phyloP scores from a whole-genome alignment of 352 stramenopile species.

The Pythium rhizo-oryzae region DNA sequence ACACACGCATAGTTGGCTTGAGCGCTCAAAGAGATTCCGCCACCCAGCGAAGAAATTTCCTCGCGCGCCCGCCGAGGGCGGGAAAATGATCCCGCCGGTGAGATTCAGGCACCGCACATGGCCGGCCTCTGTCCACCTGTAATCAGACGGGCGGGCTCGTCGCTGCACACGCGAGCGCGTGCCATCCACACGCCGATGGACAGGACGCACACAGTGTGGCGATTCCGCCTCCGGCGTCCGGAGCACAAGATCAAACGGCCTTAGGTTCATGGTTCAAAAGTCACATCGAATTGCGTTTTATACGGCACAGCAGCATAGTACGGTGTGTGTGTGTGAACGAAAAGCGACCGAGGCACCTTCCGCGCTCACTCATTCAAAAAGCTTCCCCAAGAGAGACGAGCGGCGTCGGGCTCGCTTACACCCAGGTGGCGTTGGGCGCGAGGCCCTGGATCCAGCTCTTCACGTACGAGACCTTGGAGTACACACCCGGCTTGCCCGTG shows the following conservation, averaged over 20 bases:
- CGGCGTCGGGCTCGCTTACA: not conserved
- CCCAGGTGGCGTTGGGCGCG: conserved; percentile 7
- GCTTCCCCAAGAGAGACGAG: too few relatives aligned
- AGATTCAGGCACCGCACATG: not conserved
- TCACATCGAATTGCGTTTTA: not conserved
- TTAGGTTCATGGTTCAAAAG: too few relatives aligned
- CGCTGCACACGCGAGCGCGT: not conserved
- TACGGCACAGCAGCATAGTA: not conserved
- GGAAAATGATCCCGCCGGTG: too few relatives aligned
- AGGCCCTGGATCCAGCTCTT: conserved; percentile 50
- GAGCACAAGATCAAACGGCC: too few relatives aligned
- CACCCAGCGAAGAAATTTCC: too few relatives aligned
- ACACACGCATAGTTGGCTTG: too few relatives aligned
- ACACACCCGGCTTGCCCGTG: conserved; percentile 51
- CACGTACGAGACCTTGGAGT: conserved; percentile 47
- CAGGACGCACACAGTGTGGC: too few relatives aligned
- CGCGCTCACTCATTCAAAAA: not conserved
- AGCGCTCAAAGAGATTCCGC: too few relatives aligned
- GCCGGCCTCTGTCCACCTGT: not conserved
- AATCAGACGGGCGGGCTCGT: not conserved
- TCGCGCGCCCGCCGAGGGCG: too few relatives aligned
- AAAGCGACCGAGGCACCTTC: not conserved
- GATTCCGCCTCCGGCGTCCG: too few relatives aligned
- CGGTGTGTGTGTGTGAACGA: too few relatives aligned
- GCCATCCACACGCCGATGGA: too few relatives aligned